These are phyloP conservation scores for Grifola frondosa DNA, from an alignment of 1,284 basidiomycete species.

Conservation along the genomic window DNA sequence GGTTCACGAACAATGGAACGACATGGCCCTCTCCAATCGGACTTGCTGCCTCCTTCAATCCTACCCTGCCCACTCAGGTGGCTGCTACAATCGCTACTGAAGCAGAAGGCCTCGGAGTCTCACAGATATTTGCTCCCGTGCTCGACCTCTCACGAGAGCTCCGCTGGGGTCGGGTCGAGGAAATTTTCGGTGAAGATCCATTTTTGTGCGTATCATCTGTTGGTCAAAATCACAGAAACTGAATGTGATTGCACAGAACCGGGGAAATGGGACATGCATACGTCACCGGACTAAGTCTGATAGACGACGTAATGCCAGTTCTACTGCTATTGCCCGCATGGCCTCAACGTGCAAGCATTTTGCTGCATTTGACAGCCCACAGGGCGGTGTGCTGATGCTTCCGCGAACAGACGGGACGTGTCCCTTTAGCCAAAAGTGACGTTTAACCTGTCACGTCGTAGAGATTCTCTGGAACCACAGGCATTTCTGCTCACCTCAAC, in stretches of 20 bases:
- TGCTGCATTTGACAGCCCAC: constrained; percentile 63
- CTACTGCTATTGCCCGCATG: constrained; percentile 49
- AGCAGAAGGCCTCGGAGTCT: constrained; percentile 61
- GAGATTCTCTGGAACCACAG: no score
- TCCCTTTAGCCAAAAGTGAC: no score
- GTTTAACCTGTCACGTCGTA: no score
- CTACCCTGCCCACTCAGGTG: constrained; percentile 48
- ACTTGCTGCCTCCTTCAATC: constrained; percentile 61
- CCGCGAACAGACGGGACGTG: no score
- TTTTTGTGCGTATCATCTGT: constrained; percentile 39
- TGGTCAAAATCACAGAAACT: background rate
- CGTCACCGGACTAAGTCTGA: constrained; percentile 56
- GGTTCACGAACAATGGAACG: constrained; percentile 67
- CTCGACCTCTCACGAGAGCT: constrained; percentile 63
- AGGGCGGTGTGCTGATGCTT: constrained; percentile 58
- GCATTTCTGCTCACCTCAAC: no score
- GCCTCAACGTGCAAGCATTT: constrained; percentile 72
- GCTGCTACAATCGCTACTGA: constrained; percentile 52
- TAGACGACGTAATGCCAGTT: constrained; percentile 50
- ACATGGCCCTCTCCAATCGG: constrained; percentile 67
- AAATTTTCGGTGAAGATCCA: constrained; percentile 64
- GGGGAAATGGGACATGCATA: constrained; percentile 63
- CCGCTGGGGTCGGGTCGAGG: constrained; percentile 66
- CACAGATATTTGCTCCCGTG: constrained; percentile 64
- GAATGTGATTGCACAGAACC: constrained; percentile 34